Percentiles rank a stretch among this genome's conserved stretches.
These are phyloP conservation scores for Syzygium jambos DNA, from an alignment of 345 rosid species.

Conservation along the genomic window DNA sequence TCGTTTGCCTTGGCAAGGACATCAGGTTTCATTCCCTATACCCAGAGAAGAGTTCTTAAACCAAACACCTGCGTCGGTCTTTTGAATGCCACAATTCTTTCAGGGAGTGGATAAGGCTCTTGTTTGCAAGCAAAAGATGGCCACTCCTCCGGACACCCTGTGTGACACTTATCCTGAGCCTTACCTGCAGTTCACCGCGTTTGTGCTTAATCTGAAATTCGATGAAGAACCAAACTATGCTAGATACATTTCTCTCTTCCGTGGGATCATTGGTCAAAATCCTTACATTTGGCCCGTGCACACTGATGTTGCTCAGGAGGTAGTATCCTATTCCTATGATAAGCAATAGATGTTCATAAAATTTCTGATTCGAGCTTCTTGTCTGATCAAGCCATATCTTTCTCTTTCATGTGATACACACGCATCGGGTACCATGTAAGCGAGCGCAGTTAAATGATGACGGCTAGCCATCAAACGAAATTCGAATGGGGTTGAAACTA, in stretches of 20 bases:
- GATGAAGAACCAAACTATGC: slow-evolving; percentile 4
- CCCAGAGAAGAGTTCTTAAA: not conserved
- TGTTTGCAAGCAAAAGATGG: slow-evolving; percentile 10
- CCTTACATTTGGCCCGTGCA: not conserved
- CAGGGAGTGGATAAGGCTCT: not conserved
- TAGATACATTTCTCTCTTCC: not conserved
- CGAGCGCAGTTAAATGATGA: not conserved
- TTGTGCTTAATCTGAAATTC: not conserved
- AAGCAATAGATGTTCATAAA: not conserved
- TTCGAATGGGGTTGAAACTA: not conserved
- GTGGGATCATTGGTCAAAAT: not conserved
- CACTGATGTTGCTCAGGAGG: slow-evolving; percentile 1
- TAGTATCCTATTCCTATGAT: not conserved
- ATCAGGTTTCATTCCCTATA: not conserved
- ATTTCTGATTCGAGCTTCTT: not conserved
- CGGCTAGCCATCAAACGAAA: not conserved
- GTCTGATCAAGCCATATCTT: not conserved
- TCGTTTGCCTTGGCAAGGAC: slow-evolving; percentile 7
- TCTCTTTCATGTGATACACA: too few species aligned
- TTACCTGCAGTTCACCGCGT: not conserved
- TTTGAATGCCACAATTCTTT: not conserved
- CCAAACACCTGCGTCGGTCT: not conserved
- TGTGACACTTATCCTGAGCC: not conserved
- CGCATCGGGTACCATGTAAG: not conserved
- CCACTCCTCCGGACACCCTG: not conserved